Percentiles rank a stretch among this genome's conserved stretches.
Conservation (phyloP, 2,329 filamentous ascomycete genomes). For the Alternaria tenuissima region DNA sequence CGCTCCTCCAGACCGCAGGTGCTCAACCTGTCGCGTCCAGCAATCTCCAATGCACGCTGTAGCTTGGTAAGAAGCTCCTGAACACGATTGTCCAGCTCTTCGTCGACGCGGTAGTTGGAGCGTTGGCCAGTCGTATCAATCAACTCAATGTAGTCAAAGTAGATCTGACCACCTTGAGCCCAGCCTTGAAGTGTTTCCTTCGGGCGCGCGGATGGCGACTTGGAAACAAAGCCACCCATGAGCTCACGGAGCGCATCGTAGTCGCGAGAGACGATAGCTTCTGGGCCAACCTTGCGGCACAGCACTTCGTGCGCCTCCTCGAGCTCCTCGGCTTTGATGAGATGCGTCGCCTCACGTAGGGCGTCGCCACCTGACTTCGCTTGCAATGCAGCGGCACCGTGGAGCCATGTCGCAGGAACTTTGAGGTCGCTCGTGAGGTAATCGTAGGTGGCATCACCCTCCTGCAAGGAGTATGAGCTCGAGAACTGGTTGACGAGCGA, state of each 20-base stretch:
- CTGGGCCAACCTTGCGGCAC: slow-evolving; percentile 79
- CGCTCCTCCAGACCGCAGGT: slow-evolving; percentile 60
- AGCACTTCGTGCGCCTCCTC: slow-evolving; percentile 87
- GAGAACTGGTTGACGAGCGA: slow-evolving; percentile 68
- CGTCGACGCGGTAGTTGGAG: slow-evolving; percentile 41
- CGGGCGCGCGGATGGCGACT: slow-evolving; percentile 39
- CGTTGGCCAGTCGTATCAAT: slow-evolving; percentile 49
- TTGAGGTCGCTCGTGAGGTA: slow-evolving; percentile 70
- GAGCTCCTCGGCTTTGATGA: slow-evolving; percentile 79
- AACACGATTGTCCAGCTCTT: slow-evolving; percentile 44
- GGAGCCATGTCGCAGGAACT: slow-evolving; percentile 81
- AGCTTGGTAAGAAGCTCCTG: slow-evolving; percentile 43
- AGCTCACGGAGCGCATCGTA: slow-evolving; percentile 74
- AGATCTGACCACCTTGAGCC: slow-evolving; percentile 82
- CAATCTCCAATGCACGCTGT: slow-evolving; percentile 46
- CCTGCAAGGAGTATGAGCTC: slow-evolving; percentile 66
- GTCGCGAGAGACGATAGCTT: slow-evolving; percentile 82
- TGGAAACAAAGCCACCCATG: slow-evolving; percentile 70
- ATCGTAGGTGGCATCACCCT: slow-evolving; percentile 64
- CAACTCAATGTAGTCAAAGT: slow-evolving; percentile 68
- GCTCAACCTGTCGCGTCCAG: slow-evolving; percentile 52
- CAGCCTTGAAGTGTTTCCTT: slow-evolving; percentile 69
- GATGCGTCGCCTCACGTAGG: slow-evolving; percentile 65
- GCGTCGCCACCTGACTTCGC: slow-evolving; percentile 77
- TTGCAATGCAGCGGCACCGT: slow-evolving; percentile 84